Conservation (phyloP, 345 rosid genomes). For the Gossypium sturtianum region DNA sequence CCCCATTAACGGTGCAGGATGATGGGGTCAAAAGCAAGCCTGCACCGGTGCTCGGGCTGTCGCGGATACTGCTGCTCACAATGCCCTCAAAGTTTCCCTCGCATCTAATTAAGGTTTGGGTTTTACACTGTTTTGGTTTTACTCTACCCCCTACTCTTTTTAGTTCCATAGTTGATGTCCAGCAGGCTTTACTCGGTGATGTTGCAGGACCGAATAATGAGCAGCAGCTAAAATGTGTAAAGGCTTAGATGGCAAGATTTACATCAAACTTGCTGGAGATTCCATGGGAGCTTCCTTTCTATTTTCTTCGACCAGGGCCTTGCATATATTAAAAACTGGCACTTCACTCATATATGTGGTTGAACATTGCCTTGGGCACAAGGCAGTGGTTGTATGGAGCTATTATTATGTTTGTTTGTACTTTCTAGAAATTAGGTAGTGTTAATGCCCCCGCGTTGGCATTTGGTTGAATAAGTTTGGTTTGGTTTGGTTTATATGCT, state of each 20-base stretch:
- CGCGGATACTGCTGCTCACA: slow-evolving; percentile 12
- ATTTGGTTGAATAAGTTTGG: neutral
- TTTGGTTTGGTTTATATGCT: neutral
- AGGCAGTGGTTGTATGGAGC: neutral
- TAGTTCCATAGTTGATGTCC: neutral
- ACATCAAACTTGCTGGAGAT: neutral
- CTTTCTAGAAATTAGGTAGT: neutral
- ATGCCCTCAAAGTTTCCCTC: neutral
- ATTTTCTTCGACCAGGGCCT: neutral
- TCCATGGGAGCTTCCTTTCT: neutral
- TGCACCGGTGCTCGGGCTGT: slow-evolving; percentile 32
- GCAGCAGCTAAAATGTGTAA: neutral
- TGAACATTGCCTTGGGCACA: neutral
- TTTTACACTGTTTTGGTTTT: neutral
- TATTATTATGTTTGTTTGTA: neutral
- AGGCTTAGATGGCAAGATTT: neutral
- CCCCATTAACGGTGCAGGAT: slow-evolving; percentile 45
- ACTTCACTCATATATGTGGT: neutral
- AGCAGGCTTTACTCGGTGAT: neutral
- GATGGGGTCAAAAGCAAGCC: slow-evolving; percentile 26
- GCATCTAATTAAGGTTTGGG: slow-evolving; percentile 2
- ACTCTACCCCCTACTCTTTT: neutral
- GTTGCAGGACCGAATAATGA: neutral
- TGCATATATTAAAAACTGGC: neutral
- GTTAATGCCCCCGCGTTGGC: neutral